Conservation (phyloP, 2,329 filamentous ascomycete genomes). For the Exophiala dermatitidis region DNA sequence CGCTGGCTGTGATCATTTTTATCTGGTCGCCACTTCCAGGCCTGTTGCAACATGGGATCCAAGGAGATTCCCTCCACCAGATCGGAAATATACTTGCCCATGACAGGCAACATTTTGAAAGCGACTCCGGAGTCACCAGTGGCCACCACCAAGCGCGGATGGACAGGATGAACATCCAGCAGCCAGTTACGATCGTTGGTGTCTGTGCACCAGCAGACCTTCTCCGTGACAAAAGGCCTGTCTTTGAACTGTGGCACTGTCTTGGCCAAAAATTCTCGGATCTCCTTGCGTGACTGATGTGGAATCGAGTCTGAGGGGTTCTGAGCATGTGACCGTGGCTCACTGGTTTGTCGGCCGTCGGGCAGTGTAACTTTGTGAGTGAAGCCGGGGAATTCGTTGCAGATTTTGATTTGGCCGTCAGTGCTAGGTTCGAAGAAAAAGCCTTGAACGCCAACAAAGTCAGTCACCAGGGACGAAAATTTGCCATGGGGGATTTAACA, state of each 20-base stretch:
- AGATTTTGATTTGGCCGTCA: constrained; percentile 7
- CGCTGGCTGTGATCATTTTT: background rate
- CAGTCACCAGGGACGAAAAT: background rate
- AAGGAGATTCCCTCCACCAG: constrained; percentile 5
- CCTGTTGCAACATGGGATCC: constrained; percentile 7
- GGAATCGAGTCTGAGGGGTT: constrained; percentile 5
- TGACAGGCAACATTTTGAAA: constrained; percentile 10
- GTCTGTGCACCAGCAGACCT: constrained; percentile 7
- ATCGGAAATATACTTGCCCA: constrained; percentile 7
- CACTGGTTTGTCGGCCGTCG: constrained; percentile 1
- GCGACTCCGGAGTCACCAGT: constrained; percentile 5
- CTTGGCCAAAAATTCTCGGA: constrained; percentile 3
- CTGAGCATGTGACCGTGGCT: constrained; percentile 4
- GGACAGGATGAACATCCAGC: constrained; percentile 6
- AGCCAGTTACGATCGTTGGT: constrained; percentile 3
- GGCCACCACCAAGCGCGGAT: constrained; percentile 4
- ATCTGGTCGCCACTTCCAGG: constrained; percentile 7
- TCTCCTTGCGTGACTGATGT: constrained; percentile 5
- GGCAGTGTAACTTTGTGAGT: constrained; percentile 5
- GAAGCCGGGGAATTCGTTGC: constrained; percentile 9
- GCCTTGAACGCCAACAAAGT: background rate
- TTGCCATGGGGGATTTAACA: background rate
- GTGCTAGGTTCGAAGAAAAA: constrained; percentile 7
- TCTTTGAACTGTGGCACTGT: constrained; percentile 5
- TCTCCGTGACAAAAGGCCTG: constrained; percentile 3